Evolutionary conservation across 495 filamentous ascomycete genomes (phyloP).

Genomic region (Hypoxylon intermedium): DNA sequence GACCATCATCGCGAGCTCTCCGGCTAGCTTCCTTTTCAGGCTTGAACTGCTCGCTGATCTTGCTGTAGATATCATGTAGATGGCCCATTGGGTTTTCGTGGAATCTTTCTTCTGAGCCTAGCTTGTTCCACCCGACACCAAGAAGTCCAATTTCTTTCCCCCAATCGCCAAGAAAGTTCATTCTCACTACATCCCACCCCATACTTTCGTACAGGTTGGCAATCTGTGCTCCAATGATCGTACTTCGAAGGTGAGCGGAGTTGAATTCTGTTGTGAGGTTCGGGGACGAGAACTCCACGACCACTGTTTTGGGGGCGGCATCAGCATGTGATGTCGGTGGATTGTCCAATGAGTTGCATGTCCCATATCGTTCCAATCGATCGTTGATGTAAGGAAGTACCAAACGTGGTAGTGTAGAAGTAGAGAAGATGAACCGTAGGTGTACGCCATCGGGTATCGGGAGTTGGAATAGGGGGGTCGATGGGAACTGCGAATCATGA

Average conservation of each 20-base stretch:
- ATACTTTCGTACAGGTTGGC: conserved; percentile 72
- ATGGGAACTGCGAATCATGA: conserved; percentile 40
- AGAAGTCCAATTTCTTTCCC: conserved; percentile 78
- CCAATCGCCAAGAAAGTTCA: conserved; percentile 83
- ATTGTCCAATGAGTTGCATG: conserved; percentile 32
- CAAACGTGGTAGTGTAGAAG: conserved; percentile 47
- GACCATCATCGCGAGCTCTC: conserved; percentile 60
- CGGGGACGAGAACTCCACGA: conserved; percentile 75
- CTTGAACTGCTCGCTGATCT: conserved; percentile 63
- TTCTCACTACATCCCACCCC: conserved; percentile 73
- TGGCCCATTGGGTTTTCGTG: conserved; percentile 72
- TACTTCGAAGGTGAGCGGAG: conserved; percentile 74
- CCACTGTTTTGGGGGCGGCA: conserved; percentile 49
- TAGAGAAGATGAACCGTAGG: conserved; percentile 49
- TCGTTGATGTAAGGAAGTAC: conserved; percentile 55
- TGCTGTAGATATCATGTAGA: conserved; percentile 73
- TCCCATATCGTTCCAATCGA: conserved; percentile 48
- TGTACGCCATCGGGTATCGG: conserved; percentile 43
- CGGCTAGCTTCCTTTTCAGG: conserved; percentile 64
- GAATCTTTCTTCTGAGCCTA: conserved; percentile 63
- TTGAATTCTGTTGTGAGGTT: conserved; percentile 82
- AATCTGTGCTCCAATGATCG: conserved; percentile 77
- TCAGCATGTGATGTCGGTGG: conserved; percentile 13
- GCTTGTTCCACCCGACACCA: conserved; percentile 69
- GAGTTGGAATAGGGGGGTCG: conserved; percentile 38